Evolutionary conservation across 176 grass and related monocot species (phyloP).

Genomic region (Oryza australiensis): DNA sequence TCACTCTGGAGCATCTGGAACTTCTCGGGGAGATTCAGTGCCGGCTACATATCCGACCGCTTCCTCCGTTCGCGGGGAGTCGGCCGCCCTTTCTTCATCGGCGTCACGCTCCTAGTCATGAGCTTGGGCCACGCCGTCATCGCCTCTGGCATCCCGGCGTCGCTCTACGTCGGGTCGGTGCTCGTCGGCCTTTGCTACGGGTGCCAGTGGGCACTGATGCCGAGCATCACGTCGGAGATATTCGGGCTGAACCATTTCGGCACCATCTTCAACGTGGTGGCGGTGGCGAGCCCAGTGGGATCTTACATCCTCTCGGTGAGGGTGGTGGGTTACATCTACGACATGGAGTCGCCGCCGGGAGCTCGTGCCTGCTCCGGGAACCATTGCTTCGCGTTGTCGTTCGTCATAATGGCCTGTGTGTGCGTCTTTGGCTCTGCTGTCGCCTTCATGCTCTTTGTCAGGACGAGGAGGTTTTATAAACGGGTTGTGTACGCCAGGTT

Average conservation of each 20-base stretch:
- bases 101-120: constrained; percentile 49
- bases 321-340: constrained; percentile 67
- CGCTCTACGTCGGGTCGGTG: constrained; percentile 61
- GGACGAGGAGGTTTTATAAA: constrained; percentile 69
- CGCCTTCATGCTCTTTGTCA: constrained; percentile 48
- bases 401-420: constrained; percentile 60
- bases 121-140: constrained; percentile 55
- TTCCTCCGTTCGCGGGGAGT: constrained; percentile 39
- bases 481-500: constrained; percentile 42
- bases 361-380: constrained; percentile 38
- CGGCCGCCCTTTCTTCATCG: constrained; percentile 53
- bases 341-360: constrained; percentile 46
- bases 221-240: constrained; percentile 72
- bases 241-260: constrained; percentile 72
- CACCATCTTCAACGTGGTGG: constrained; percentile 69
- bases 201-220: constrained; percentile 75
- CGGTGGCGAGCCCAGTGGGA: constrained; percentile 66
- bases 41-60: constrained; percentile 57
- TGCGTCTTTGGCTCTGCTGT: constrained; percentile 42
- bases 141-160: constrained; percentile 51
- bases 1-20: constrained; percentile 84
- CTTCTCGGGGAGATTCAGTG: constrained; percentile 65
- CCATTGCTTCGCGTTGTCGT: constrained; percentile 70
- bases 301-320: constrained; percentile 75
- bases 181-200: constrained; percentile 73